These are phyloP conservation scores for Didymella exigua DNA, from an alignment of 2,329 filamentous ascomycete genomes.

Conservation along the genomic window DNA sequence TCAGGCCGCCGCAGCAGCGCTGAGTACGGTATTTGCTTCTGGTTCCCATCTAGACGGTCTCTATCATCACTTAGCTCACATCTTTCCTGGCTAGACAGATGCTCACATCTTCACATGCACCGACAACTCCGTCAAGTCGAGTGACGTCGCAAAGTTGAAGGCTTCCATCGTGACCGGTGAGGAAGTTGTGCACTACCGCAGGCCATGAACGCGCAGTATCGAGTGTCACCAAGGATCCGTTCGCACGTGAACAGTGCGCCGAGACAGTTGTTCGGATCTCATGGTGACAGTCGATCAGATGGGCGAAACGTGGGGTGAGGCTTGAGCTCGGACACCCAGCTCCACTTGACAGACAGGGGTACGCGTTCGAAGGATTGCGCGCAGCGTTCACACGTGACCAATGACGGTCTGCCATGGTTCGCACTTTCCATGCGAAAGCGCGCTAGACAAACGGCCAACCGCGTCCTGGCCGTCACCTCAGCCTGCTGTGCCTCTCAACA, in stretches of 20 bases:
- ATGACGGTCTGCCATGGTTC: slow-evolving; percentile 13
- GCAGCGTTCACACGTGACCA: slow-evolving; percentile 25
- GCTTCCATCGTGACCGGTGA: slow-evolving; percentile 72
- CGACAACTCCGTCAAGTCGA: slow-evolving; percentile 73
- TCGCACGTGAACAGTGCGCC: neutral
- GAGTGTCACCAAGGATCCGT: neutral
- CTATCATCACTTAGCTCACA: slow-evolving; percentile 52
- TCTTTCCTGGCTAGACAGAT: neutral
- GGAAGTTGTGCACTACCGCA: slow-evolving; percentile 28
- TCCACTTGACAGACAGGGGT: slow-evolving; percentile 20
- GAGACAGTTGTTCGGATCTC: neutral
- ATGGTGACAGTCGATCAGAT: neutral
- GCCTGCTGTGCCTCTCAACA: neutral
- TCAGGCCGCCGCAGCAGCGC: slow-evolving; percentile 78
- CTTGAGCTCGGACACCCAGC: slow-evolving; percentile 6
- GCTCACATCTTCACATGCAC: slow-evolving; percentile 67
- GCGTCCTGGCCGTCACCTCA: slow-evolving; percentile 10
- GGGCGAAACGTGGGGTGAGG: slow-evolving; percentile 17
- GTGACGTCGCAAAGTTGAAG: slow-evolving; percentile 92
- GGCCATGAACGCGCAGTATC: slow-evolving; percentile 30
- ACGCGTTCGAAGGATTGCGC: slow-evolving; percentile 19
- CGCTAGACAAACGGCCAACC: slow-evolving; percentile 26
- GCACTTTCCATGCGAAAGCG: slow-evolving; percentile 26
- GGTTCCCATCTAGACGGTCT: slow-evolving; percentile 77
- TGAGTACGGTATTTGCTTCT: slow-evolving; percentile 75